Evolutionary conservation across 805 yeast genomes (phyloP).

Genomic region (Starmerella sp.): DNA sequence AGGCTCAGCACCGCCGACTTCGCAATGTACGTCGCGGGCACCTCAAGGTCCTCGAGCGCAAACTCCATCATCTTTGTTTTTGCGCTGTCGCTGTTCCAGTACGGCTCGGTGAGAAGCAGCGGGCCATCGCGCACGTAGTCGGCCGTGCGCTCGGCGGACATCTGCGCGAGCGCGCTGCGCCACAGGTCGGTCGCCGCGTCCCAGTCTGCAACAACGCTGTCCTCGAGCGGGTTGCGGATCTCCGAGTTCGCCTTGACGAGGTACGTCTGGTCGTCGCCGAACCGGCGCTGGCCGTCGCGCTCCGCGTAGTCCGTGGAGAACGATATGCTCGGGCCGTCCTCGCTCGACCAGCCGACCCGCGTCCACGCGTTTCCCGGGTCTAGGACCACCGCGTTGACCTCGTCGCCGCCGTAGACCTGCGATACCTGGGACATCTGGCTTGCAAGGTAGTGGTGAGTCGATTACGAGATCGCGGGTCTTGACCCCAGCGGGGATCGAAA

Average conservation of each 20-base stretch:
- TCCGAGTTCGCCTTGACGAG: constrained; percentile 13
- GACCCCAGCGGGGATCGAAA: no score
- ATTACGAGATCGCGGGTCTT: neutral
- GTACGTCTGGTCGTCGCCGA: constrained; percentile 21
- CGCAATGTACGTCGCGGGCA: constrained; percentile 72
- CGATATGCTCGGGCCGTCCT: constrained; percentile 69
- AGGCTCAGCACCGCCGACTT: constrained; percentile 80
- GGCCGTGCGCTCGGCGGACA: constrained; percentile 28
- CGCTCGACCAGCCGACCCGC: constrained; percentile 85
- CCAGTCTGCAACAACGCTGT: constrained; percentile 48
- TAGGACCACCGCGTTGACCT: constrained; percentile 77
- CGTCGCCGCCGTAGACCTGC: constrained; percentile 41
- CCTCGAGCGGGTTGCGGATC: constrained; percentile 18
- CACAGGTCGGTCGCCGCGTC: constrained; percentile 72
- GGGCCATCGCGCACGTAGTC: constrained; percentile 51
- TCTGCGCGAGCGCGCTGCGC: constrained; percentile 43
- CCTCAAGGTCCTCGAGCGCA: constrained; percentile 53
- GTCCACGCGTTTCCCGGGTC: constrained; percentile 85
- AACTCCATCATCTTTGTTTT: constrained; percentile 61
- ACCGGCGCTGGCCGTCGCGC: constrained; percentile 13
- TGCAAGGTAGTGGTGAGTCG: neutral
- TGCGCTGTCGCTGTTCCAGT: constrained; percentile 63
- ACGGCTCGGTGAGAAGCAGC: constrained; percentile 71
- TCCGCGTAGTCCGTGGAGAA: constrained; percentile 19
- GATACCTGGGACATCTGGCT: constrained; percentile 18